Base-by-base conservation (phyloP, 1,284 basidiomycete species). In the Neonothopanus nambi region DNA sequence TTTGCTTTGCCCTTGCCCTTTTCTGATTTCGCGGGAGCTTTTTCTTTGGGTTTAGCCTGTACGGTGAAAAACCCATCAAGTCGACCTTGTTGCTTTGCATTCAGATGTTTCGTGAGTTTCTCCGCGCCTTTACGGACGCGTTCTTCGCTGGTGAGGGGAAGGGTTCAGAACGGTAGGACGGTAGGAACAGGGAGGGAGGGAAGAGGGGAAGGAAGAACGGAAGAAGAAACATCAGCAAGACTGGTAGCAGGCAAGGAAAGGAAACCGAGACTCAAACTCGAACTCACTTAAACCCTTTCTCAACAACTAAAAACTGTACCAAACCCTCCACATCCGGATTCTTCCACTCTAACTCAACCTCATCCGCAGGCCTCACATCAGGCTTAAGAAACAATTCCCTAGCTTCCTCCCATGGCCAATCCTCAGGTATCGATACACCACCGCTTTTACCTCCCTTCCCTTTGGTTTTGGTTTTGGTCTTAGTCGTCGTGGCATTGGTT, bases 341-440 rank as follows among this genome's bases (percentile, higher is more conserved):
- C 58, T 89, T 93, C 96, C 96, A 99, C 61, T 98, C 94, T 48
- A 98, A 78, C 89, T 97, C 91, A n/a, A 98, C 68, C 60, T 97
- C 81, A 45, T 89, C 85, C 1, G 92, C 91, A 42, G 93, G 89
- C 8, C 85, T 77, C 11, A 98, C 95, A 58, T 97, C 93, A 2
- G 96, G 97, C 38, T 87, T 82, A 68, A 88, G 72, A 66, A 99
- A 99, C 36, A 99, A 69, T 68, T 88, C 81, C 70, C 95, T 94
- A 24, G 96, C 97, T 59, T 94, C 91, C 68, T 96, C 85, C 89
- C 93, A 98, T 26, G 93, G 94, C 95, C 95, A 99, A 56, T 94
- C 84, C 48, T 97, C 95, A 0, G 96, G 96, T 28, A 98, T 79
- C 36, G 80, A 74, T 52, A 94, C 75, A 1, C 91, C 92, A 4